Evolutionary conservation across 2,329 filamentous ascomycete species (phyloP), one percentile per base, ranked within the genome.

Genomic region (Ophidiomyces ophidiicola): DNA sequence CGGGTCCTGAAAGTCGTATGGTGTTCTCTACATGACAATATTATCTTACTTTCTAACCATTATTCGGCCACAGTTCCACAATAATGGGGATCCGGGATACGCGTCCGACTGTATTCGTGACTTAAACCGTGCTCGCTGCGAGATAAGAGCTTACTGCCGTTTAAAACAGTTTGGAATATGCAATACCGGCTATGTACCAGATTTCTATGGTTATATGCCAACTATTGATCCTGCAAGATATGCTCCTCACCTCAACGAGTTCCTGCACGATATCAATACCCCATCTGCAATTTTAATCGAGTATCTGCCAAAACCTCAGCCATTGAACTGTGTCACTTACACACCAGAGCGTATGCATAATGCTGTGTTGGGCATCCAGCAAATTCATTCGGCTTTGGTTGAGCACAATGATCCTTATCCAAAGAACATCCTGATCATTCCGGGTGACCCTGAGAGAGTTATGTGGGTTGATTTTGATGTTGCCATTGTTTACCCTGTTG

Each of bases 401-500:
- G 41, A 45, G 20, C 45, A 47, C 28, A 47, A 46, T 42, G 45
- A 45, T 21, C 31, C 38, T 28, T 46, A 47, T 41, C 45, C 41
- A 11, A 47, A 46, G 41, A 47, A 47, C 25, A 41, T 44, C 14
- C 6, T 44, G 32, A 46, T 47, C 25, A 30, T 47, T 18, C 44
- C 41, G 23, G 44, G 39, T 11, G 29, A 42, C 10, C 15, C 38
- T 3, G 45, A 46, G 36, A 37, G 44, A 39, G 42, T 45, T 21
- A n/a, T 46, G 10, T 46, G 43, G 45, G 41, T 43, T 30, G 43
- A 46, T 41, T 46, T 46, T 41, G 42, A 46, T 43, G 36, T 46
- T 43, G 36, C 44, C 21, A 46, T 44, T 23, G 32, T 34, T 11
- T 46, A 46, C 19, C 42, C 39, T 37, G 37, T 46, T 23, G 21